Conservation (phyloP, 805 yeast genomes). For the Komagataella populi region DNA sequence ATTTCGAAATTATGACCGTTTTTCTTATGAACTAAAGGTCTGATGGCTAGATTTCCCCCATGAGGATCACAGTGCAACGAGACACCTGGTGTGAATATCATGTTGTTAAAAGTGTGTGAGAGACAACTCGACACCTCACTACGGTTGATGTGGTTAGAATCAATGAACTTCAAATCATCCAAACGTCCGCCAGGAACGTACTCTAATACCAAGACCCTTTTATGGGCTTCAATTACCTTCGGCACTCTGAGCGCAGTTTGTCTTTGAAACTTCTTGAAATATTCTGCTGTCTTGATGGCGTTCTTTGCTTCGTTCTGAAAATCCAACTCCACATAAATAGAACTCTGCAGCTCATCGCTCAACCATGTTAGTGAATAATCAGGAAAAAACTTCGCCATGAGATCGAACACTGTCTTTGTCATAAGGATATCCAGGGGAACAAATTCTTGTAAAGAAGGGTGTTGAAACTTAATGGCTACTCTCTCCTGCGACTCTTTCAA, state of each 20-base stretch:
- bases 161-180: constrained; percentile 60
- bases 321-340: constrained; percentile 85
- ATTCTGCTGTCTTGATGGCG: constrained; percentile 53
- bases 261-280: constrained; percentile 41
- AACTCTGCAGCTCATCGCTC: constrained; percentile 81
- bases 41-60: constrained; percentile 88
- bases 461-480: constrained; percentile 93
- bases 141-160: constrained; percentile 49
- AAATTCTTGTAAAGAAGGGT: constrained; percentile 74
- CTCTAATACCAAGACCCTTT: constrained; percentile 79
- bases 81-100: constrained; percentile 90
- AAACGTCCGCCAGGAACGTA: constrained; percentile 70
- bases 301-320: constrained; percentile 79
- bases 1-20: constrained; percentile 72
- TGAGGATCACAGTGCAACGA: constrained; percentile 97
- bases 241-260: constrained; percentile 78
- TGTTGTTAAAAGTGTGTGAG: constrained; percentile 81
- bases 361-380: constrained; percentile 91
- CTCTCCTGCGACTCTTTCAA: constrained; percentile 42
- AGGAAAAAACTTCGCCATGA: constrained; percentile 74
- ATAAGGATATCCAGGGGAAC: constrained; percentile 82
- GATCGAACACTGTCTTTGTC: constrained; percentile 60
- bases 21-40: constrained; percentile 19
- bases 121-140: constrained; percentile 74
- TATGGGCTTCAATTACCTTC: constrained; percentile 45